These are phyloP conservation scores for Thraustotheca clavata DNA, from an alignment of 352 stramenopile genomes.

Conservation along the genomic window DNA sequence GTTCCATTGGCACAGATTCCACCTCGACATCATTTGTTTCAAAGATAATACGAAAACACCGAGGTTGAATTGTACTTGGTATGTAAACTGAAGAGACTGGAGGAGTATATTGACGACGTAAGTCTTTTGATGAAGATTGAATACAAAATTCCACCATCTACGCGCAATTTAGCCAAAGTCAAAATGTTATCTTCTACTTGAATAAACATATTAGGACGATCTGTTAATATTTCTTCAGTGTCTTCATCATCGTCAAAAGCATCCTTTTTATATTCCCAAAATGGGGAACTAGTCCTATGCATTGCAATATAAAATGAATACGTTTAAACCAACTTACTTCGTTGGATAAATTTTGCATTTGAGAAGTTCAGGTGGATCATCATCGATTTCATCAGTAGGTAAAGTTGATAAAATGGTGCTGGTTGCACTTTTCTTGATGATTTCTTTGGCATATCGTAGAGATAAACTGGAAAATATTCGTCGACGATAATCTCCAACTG, in stretches of 20 bases:
- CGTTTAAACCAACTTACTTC: not conserved
- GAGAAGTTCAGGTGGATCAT: slow-evolving; percentile 3
- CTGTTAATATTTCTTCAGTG: not conserved
- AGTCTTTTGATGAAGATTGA: not conserved
- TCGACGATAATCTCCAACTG: not conserved
- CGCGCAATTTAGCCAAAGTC: not conserved
- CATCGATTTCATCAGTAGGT: slow-evolving; percentile 1
- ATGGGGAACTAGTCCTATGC: slow-evolving; percentile 1
- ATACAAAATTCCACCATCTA: not conserved
- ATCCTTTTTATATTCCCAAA: not conserved
- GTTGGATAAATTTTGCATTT: not conserved
- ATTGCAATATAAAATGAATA: not conserved
- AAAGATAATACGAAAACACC: slow-evolving; percentile 22
- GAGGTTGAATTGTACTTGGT: slow-evolving; percentile 18
- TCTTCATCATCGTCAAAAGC: not conserved
- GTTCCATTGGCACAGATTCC: slow-evolving; percentile 20
- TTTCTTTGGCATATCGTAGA: not conserved
- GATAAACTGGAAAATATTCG: not conserved
- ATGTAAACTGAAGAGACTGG: not conserved
- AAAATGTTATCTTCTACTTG: not conserved
- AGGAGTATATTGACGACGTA: slow-evolving; percentile 11
- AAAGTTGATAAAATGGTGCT: not conserved
- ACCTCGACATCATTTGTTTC: not conserved
- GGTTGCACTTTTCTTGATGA: slow-evolving; percentile 16
- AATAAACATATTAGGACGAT: not conserved